These are phyloP conservation scores for Trichophyton verrucosum DNA, from an alignment of 2,329 filamentous ascomycete genomes.

Conservation along the genomic window DNA sequence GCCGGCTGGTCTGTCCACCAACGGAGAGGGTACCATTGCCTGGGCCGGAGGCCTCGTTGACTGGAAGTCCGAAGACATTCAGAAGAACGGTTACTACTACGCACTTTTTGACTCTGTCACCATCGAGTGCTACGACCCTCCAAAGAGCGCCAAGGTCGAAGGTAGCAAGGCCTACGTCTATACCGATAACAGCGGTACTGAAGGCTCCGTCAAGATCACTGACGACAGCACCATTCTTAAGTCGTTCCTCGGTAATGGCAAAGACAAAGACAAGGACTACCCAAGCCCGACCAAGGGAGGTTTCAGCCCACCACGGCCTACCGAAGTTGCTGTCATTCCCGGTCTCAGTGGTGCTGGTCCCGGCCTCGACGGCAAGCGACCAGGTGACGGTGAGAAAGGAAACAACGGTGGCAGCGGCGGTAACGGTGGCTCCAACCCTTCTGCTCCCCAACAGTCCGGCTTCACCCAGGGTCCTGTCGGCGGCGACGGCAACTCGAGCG, in stretches of 20 bases:
- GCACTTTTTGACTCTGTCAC: conserved; percentile 62
- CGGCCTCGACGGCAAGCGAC: conserved; percentile 18
- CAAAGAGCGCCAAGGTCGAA: conserved; percentile 50
- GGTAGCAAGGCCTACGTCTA: conserved; percentile 63
- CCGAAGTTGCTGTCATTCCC: conserved; percentile 21
- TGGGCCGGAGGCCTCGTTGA: conserved; percentile 89
- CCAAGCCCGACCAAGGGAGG: conserved; percentile 21
- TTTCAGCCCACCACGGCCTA: conserved; percentile 20
- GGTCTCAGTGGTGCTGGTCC: conserved; percentile 24
- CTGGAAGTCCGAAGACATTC: conserved; percentile 72
- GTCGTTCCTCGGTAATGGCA: conserved; percentile 69
- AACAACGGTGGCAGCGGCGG: conserved; percentile 15
- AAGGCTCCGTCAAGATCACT: conserved; percentile 64
- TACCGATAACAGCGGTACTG: conserved; percentile 51
- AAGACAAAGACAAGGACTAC: conserved; percentile 50
- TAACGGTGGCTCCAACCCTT: conserved; percentile 7
- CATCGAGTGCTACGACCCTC: conserved; percentile 81
- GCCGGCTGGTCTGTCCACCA: conserved; percentile 72
- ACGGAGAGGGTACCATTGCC: conserved; percentile 69
- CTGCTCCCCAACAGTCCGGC: conserved; percentile 14
- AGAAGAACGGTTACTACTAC: conserved; percentile 78
- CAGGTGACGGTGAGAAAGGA: conserved; percentile 14
- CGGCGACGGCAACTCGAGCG: conserved; percentile 15
- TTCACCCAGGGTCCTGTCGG: conserved; percentile 21
- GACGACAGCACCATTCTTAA: conserved; percentile 63